Base-by-base conservation (phyloP, 495 filamentous ascomycete genomes). In the Neurospora tetrasperma region DNA sequence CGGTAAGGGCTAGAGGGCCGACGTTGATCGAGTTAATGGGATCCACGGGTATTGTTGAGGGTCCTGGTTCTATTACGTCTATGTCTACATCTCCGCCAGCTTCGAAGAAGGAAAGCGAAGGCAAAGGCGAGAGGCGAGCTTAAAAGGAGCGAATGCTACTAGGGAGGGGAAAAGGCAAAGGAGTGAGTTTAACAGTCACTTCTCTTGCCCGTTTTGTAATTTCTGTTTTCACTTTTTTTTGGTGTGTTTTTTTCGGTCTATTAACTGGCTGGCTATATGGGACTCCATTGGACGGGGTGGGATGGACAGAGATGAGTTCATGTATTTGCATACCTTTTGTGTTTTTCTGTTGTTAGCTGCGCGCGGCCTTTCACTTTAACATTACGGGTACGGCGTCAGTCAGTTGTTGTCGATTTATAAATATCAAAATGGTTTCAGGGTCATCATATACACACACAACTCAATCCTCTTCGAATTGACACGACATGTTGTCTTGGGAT, bases 151-250 rank as follows among this genome's bases (percentile, higher is more conserved):
- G 35, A 6, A 5, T 0, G 35, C 35, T 6, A 2, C 4, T 38
- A 5, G 35, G 35, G 5, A 38, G 35, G 35, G 40, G 11, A 54
- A 73, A 41, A 54, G 75, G 74, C 35, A 0, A 40, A 41, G 20
- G 74, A 76, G 78, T 75, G 74, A 78, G 74, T 78, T 79, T 73
- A 76, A 78, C 77, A 79, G 74, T 73, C 69, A 71, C 44, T 48
- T 38, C 35, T 6, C n/a, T 3, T n/a, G 44, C 44, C 35, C 4
- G 35, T 38, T 38, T 0, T 38, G 35, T 38, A 38, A 38, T 38
- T 38, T 38, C 35, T 38, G 35, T 38, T 38, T 38, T 38, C 35
- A 6, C 0, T 38, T 38, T 38, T 38, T 38, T 38, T 38, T 38
- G 1, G 27, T 27, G 27, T 38, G 3, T 38, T 38, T 38, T 38